A percentile compares a stretch with the other conserved stretches of the same genome.
Evolutionary conservation across 1,284 basidiomycete species (phyloP).

Genomic region (Coniferiporia sulphurascens): DNA sequence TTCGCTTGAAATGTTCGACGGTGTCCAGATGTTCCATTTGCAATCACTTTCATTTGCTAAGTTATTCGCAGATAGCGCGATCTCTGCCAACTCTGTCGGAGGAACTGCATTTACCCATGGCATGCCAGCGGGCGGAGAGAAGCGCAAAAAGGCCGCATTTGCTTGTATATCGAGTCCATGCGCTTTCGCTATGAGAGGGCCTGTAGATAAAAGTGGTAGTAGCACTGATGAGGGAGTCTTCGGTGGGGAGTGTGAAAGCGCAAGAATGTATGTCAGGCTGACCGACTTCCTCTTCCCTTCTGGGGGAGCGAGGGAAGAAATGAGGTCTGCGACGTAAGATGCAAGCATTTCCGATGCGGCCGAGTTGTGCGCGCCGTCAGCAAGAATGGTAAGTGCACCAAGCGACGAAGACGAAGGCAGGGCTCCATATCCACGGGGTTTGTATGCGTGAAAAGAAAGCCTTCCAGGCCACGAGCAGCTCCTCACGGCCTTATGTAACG

Average conservation of each 20-base stretch:
- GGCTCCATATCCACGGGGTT: not conserved
- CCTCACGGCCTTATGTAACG: conserved; percentile 41
- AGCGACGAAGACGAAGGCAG: not conserved
- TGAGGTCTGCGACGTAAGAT: conserved; percentile 59
- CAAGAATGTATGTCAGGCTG: conserved; percentile 65
- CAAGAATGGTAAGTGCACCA: conserved; percentile 49
- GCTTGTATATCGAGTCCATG: not conserved
- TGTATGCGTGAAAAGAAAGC: conserved; percentile 58
- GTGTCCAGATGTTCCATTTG: not conserved
- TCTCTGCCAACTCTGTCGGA: conserved; percentile 41
- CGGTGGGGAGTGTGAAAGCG: conserved; percentile 76
- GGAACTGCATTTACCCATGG: conserved; percentile 78
- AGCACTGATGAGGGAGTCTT: conserved; percentile 73
- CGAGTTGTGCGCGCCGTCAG: conserved; percentile 96
- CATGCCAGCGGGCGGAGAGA: conserved; percentile 81
- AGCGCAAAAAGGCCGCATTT: conserved; percentile 53
- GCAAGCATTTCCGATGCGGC: conserved; percentile 72
- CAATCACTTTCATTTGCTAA: not conserved
- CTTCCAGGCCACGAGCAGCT: conserved; percentile 82
- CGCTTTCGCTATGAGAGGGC: conserved; percentile 18
- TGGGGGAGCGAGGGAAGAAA: conserved; percentile 21
- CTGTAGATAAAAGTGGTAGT: conserved; percentile 47
- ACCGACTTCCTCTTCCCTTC: conserved; percentile 23
- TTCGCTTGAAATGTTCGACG: not conserved
- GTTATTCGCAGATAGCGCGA: conserved; percentile 34